Percentiles rank a stretch among this genome's conserved stretches.
Conservation (phyloP, 495 filamentous ascomycete genomes). For the Hypoxylon lienhwacheense region DNA sequence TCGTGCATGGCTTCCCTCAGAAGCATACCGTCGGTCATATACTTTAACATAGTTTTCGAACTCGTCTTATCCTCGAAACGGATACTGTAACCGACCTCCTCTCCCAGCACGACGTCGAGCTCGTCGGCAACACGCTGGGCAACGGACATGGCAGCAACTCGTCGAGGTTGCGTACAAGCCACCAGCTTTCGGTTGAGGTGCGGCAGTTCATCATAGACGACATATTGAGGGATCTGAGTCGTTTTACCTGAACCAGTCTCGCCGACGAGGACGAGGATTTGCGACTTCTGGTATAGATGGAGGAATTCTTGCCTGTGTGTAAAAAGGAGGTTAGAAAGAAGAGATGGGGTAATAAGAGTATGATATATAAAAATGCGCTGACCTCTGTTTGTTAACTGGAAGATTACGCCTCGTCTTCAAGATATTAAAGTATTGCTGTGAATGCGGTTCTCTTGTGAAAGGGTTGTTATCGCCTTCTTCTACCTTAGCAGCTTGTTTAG, state of each 20-base stretch:
- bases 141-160: conserved; percentile 98
- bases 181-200: conserved; percentile 82
- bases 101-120: conserved; percentile 89
- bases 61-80: conserved; percentile 97
- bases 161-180: conserved; percentile 95
- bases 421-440: conserved; percentile 84
- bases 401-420: conserved; percentile 79
- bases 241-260: conserved; percentile 99
- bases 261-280: conserved; percentile 97
- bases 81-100: conserved; percentile 98
- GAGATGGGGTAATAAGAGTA: not conserved
- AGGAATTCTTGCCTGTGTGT: conserved; percentile 86
- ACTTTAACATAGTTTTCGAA: conserved; percentile 90
- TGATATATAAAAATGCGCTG: conserved; percentile 25
- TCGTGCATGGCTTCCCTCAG: conserved; percentile 98
- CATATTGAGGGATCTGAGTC: conserved; percentile 97
- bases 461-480: conserved; percentile 86
- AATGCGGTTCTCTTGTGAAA: conserved; percentile 75
- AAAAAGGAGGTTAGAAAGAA: conserved; percentile 7
- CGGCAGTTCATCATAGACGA: conserved; percentile 94
- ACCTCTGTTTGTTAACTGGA: conserved; percentile 89
- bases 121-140: conserved; percentile 97
- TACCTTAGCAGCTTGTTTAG: conserved; percentile 66
- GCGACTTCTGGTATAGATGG: conserved; percentile 83
- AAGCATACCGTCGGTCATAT: conserved; percentile 99